These are phyloP conservation scores for Neonectria neomacrospora DNA, from an alignment of 2,329 filamentous ascomycete species.

Conservation along the genomic window DNA sequence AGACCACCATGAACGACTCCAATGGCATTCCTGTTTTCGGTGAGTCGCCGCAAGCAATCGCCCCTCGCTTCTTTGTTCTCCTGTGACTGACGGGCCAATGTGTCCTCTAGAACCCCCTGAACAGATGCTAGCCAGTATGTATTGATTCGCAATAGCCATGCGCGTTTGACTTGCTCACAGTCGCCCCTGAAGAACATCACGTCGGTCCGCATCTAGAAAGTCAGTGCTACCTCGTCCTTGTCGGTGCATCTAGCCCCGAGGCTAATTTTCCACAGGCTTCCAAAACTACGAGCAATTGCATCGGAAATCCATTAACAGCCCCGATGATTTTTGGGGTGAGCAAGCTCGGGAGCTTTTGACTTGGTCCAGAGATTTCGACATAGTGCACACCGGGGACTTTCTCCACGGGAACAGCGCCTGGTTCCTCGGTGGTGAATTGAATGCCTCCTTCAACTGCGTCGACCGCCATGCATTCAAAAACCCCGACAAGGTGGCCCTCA, in stretches of 20 bases:
- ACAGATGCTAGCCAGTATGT: conserved; percentile 25
- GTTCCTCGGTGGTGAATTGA: conserved; percentile 91
- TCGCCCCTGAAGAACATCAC: conserved; percentile 14
- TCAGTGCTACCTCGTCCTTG: background rate
- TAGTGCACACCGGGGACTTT: conserved; percentile 80
- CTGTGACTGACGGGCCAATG: conserved; percentile 1
- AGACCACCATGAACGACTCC: background rate
- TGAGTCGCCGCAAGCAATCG: background rate
- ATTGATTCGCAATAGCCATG: background rate
- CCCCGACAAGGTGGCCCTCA: conserved; percentile 89
- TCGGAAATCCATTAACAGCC: conserved; percentile 84
- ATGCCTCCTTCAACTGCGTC: conserved; percentile 94
- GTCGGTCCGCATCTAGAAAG: conserved; percentile 22
- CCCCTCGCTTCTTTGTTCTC: background rate
- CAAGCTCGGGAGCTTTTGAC: conserved; percentile 85
- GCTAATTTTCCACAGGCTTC: conserved; percentile 54
- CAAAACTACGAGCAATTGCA: conserved; percentile 72
- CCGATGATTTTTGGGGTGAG: conserved; percentile 85
- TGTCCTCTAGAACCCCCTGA: conserved; percentile 20
- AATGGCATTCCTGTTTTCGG: conserved; percentile 16
- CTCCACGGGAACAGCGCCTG: conserved; percentile 83
- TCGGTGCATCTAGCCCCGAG: background rate
- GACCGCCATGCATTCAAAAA: conserved; percentile 92
- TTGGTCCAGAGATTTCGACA: conserved; percentile 90
- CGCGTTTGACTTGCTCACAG: background rate